These are phyloP conservation scores for Blastocystis sp. DNA, from an alignment of 352 stramenopile species.

Conservation along the genomic window DNA sequence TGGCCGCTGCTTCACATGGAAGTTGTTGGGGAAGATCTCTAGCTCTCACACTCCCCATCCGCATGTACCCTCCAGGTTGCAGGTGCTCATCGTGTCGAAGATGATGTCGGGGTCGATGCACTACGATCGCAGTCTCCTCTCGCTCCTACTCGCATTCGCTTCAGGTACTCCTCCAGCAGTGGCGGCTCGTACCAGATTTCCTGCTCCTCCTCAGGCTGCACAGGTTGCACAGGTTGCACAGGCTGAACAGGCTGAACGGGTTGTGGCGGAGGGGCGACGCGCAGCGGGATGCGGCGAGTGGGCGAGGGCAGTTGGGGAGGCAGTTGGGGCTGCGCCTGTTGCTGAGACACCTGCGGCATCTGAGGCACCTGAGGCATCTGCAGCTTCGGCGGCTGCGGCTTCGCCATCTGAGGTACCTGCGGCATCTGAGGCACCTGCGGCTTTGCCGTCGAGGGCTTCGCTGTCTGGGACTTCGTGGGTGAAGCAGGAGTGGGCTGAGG, in stretches of 20 bases:
- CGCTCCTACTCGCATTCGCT: slow-evolving; percentile 20
- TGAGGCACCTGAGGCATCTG: no score
- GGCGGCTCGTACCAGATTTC: slow-evolving; percentile 11
- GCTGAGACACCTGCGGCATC: no score
- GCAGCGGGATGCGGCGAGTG: background rate
- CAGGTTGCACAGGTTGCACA: background rate
- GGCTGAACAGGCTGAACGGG: background rate
- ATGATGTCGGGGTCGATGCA: background rate
- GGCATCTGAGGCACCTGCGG: no score
- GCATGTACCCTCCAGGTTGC: slow-evolving; percentile 5
- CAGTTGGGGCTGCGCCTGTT: no score
- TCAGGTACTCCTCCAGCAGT: slow-evolving; percentile 23
- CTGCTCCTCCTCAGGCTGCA: background rate
- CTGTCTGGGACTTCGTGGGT: no score
- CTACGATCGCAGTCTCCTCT: background rate
- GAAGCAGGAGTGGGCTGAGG: no score
- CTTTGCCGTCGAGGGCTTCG: no score
- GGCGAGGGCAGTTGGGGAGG: background rate
- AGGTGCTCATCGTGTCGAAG: background rate
- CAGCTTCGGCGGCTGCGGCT: no score
- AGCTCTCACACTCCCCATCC: background rate
- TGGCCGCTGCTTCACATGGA: background rate
- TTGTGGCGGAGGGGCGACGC: background rate
- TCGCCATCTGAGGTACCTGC: no score
- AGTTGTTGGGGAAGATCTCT: slow-evolving; percentile 38